Base-by-base conservation (phyloP, 2,329 filamentous ascomycete species). In the Phialemoniopsis sp. region DNA sequence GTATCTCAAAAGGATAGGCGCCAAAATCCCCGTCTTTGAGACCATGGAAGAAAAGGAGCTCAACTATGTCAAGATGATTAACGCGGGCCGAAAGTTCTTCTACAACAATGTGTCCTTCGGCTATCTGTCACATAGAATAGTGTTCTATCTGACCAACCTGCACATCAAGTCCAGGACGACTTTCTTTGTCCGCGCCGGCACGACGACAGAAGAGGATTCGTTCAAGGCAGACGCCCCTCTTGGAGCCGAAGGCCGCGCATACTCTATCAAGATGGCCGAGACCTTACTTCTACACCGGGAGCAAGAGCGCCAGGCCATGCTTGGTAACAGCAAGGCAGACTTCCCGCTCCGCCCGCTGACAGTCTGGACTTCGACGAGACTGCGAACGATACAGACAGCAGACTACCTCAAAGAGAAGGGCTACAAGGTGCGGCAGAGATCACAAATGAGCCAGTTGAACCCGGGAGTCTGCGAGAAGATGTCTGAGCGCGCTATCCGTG, bases 41-140 rank as follows among this genome's bases (percentile, higher is more conserved):
- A 95, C 89, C 2, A 97, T 98, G 89, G 78, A 90, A 53, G 93
- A 98, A 61, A 75, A 77, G 21, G 90, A 97, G 49, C 75, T 98
- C 46, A 95, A 97, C 60, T 98, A 91, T 66, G 91, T 98, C 67
- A 96, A 95, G 70, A 96, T 98, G 91, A 95, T 97, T 59, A 98
- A 98, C 52, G 93, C 93, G 8, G 93, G 93, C 33, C 82, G 91
- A 56, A 82, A 89, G 50, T 85, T 98, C 56, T 85, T 91, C 52
- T 91, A 97, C 64, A 98, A 98, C 68, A 96, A 97, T 50, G 87
- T 93, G 59, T 90, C 85, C 56, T 97, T 98, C 62, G 91, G 90
- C 52, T 98, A 98, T 57, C 76, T 98, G 26, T 95, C 90, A 1
- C 90, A 98, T 60, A 82, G 93, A 44, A 98, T 98, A 49, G 91